Conservation (phyloP, 345 rosid species). For the Sonneratia alba region DNA sequence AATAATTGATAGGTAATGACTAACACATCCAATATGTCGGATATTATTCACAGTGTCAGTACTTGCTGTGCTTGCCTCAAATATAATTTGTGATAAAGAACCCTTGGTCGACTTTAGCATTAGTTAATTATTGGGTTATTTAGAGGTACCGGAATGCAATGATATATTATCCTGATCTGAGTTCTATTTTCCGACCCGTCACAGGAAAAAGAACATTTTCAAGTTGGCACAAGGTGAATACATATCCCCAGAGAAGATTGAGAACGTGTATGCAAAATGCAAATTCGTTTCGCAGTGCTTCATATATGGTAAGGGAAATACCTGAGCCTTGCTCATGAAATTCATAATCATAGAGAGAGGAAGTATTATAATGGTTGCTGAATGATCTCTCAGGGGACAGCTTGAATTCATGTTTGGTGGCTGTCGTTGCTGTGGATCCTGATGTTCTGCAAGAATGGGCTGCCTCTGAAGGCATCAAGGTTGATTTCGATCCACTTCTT, state of each 20-base stretch:
- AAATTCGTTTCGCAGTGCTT: slow-evolving; percentile 35
- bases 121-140: background rate
- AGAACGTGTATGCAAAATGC: slow-evolving; percentile 33
- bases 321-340: slow-evolving; percentile 5
- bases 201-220: slow-evolving; percentile 35
- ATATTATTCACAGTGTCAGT: background rate
- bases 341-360: slow-evolving; percentile 7
- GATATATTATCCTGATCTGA: background rate
- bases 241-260: slow-evolving; percentile 38
- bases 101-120: background rate
- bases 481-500: slow-evolving; percentile 11
- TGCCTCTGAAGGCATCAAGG: slow-evolving; percentile 60
- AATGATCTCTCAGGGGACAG: slow-evolving; percentile 52
- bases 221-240: slow-evolving; percentile 47
- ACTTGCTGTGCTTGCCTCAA: background rate
- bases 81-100: background rate
- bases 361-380: slow-evolving; percentile 10
- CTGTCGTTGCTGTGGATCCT: slow-evolving; percentile 63
- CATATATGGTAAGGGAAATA: slow-evolving; percentile 22
- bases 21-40: background rate
- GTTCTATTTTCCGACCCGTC: background rate
- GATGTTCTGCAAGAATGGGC: slow-evolving; percentile 79
- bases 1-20: slow-evolving; percentile 31
- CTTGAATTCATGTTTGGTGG: slow-evolving; percentile 68
- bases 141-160: background rate